Evolutionary conservation across 441 rosid genomes (phyloP), one percentile per base, ranked within the genome.

Genomic region (Adansonia madagascariensis): DNA sequence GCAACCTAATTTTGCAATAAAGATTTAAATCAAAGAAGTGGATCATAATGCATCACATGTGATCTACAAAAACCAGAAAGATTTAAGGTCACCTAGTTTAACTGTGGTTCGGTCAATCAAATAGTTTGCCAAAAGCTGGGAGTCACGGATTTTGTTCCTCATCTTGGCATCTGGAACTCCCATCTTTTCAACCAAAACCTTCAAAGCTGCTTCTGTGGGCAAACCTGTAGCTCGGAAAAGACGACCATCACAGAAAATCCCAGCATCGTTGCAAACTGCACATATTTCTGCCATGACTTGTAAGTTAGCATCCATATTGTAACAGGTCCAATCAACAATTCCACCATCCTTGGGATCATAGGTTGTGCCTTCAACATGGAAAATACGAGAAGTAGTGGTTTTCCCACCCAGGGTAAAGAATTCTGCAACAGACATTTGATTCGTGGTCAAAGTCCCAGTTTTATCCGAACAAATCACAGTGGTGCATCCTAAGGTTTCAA

Each of bases 151-250:
- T 84, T 84, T 89, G 77, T 79, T 88, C 83, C 85, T 83, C 43
- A 73, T 83, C 81, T 84, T 86, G 64, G 71, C 81, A 79, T 85
- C 95, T 0, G 94, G 94, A 53, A 89, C 88, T 52, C 96, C 97
- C 97, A 95, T 95, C 79, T 95, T 95, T 82, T 95, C 98, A 52
- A 91, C 97, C 82, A 94, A 86, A 81, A 92, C 97, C 79, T 90
- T 94, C 61, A 94, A 86, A 62, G 98, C 98, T 44, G 98, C 97
- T 88, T 92, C 98, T 1, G 98, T 94, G 56, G 98, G 98, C 88
- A 94, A 88, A 79, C 98, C 97, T 2, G 94, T 89, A 22, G 96
- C 98, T 57, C 91, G 88, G 80, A 88, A 92, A 43, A 91, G 83
- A 80, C 83, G 90, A 3, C 95, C 97, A 67, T 94, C 97, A 20